Evolutionary conservation across 108 stramenopile genomes (phyloP).

Genomic region (Chaetoceros muelleri): DNA sequence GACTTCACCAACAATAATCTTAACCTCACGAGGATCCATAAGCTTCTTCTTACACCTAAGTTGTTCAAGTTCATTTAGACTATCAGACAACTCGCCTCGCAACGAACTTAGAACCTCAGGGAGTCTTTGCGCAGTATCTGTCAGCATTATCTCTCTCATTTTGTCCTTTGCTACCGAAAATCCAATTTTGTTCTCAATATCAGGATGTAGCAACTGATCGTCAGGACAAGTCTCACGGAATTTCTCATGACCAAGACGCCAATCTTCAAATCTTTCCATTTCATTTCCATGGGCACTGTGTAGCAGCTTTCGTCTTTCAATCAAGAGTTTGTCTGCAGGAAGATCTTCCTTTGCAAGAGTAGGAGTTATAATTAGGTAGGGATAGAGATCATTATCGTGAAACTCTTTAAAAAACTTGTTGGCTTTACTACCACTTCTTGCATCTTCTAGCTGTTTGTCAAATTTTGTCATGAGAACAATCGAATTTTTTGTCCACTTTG

Average conservation of each 20-base stretch:
- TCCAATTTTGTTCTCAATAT: slow-evolving; percentile 27
- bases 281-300: slow-evolving; percentile 29
- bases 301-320: slow-evolving; percentile 28
- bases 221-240: slow-evolving; percentile 27
- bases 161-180: slow-evolving; percentile 35
- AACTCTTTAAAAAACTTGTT: slow-evolving; percentile 64
- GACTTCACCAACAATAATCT: slow-evolving; percentile 25
- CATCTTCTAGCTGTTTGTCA: slow-evolving; percentile 59
- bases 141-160: slow-evolving; percentile 64
- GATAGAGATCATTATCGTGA: slow-evolving; percentile 32
- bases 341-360: slow-evolving; percentile 53
- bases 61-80: slow-evolving; percentile 22
- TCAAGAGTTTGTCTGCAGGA: slow-evolving; percentile 28
- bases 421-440: slow-evolving; percentile 48
- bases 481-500: slow-evolving; percentile 42
- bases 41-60: slow-evolving; percentile 37
- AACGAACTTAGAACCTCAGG: slow-evolving; percentile 50
- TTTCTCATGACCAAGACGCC: slow-evolving; percentile 27
- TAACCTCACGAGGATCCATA: slow-evolving; percentile 26
- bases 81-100: slow-evolving; percentile 27
- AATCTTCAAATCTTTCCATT: slow-evolving; percentile 30
- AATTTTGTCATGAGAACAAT: slow-evolving; percentile 74
- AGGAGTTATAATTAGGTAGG: slow-evolving; percentile 59
- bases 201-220: slow-evolving; percentile 16
- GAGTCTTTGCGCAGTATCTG: slow-evolving; percentile 49